Conservation (phyloP, 805 yeast species). For the Kodamaea laetipori region DNA sequence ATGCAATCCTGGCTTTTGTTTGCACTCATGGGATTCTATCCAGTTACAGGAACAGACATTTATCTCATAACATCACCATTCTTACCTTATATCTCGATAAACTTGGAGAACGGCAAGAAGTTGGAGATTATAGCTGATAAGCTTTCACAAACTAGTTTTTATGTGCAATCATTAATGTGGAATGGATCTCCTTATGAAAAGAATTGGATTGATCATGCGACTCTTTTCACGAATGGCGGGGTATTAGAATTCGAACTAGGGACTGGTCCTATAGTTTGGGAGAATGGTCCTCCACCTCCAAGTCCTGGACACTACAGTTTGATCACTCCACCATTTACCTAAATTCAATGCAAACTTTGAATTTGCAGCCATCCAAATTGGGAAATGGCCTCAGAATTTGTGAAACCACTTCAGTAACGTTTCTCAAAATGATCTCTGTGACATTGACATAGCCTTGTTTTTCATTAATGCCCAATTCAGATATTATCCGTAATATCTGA, state of each 20-base stretch:
- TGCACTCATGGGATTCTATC: slow-evolving; percentile 36
- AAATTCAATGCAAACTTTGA: background rate
- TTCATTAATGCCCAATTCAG: too few species aligned
- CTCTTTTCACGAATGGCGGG: slow-evolving; percentile 32
- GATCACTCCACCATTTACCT: background rate
- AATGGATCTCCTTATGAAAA: slow-evolving; percentile 28
- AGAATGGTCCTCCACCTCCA: slow-evolving; percentile 29
- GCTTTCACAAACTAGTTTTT: slow-evolving; percentile 24
- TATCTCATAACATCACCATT: slow-evolving; percentile 36
- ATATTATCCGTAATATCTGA: too few species aligned
- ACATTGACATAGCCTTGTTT: too few species aligned
- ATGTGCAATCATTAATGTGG: slow-evolving; percentile 31
- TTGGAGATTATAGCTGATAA: slow-evolving; percentile 26
- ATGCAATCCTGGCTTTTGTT: slow-evolving; percentile 41
- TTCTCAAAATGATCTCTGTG: too few species aligned
- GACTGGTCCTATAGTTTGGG: slow-evolving; percentile 24
- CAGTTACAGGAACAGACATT: slow-evolving; percentile 36
- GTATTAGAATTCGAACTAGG: slow-evolving; percentile 22
- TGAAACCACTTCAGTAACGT: too few species aligned
- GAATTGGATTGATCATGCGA: slow-evolving; percentile 36
- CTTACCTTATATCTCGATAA: slow-evolving; percentile 23
- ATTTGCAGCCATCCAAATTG: background rate
- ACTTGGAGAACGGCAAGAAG: slow-evolving; percentile 25
- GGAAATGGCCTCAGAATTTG: too few species aligned
- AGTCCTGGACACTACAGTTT: slow-evolving; percentile 23